These are phyloP conservation scores for Populus trichocarpa DNA, from an alignment of 441 rosid species.

Conservation along the genomic window DNA sequence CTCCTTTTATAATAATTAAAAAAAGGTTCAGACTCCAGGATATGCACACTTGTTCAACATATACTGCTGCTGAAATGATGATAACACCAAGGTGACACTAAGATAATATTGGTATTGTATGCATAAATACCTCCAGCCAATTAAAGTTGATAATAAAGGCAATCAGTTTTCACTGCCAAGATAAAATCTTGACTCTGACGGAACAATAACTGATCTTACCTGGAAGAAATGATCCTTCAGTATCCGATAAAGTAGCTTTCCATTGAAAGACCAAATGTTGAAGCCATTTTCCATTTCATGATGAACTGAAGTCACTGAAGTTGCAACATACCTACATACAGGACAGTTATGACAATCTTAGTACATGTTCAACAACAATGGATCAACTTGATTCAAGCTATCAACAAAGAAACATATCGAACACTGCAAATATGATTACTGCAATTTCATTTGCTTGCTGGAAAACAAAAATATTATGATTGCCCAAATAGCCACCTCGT, in stretches of 20 bases:
- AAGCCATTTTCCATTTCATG: conserved; percentile 99
- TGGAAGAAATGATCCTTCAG: conserved; percentile 94
- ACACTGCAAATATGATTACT: background rate
- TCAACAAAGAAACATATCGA: background rate
- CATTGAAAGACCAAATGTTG: conserved; percentile 91
- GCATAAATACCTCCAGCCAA: background rate
- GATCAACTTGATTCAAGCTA: background rate
- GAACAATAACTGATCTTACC: conserved; percentile 31
- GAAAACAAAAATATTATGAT: background rate
- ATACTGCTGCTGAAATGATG: background rate
- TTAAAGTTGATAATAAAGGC: background rate
- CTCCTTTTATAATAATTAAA: too few species aligned
- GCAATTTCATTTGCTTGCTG: background rate
- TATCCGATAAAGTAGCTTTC: conserved; percentile 68
- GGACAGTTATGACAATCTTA: background rate
- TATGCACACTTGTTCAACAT: too few species aligned
- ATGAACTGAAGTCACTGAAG: conserved; percentile 76
- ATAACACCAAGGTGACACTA: background rate
- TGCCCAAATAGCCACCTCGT: background rate
- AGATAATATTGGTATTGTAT: background rate
- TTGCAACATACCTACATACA: conserved; percentile 72
- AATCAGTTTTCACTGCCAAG: background rate
- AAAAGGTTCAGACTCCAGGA: too few species aligned
- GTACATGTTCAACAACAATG: background rate
- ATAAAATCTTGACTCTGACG: too few species aligned